These are phyloP conservation scores for Phaeosphaeria sp. DNA, from an alignment of 2,329 filamentous ascomycete species.

Conservation along the genomic window DNA sequence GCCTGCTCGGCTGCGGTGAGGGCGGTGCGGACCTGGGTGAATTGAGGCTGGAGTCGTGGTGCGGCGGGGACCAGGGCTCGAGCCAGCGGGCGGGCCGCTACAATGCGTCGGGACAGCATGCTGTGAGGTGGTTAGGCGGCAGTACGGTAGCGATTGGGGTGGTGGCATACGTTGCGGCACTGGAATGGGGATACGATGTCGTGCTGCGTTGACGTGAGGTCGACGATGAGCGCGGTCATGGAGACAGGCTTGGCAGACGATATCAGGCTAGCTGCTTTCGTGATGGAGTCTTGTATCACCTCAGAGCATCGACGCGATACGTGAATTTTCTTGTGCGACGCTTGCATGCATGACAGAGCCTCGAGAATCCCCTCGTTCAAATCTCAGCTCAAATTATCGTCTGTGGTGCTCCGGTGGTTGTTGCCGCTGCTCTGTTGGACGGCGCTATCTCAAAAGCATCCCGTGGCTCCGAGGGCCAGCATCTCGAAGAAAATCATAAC, in stretches of 20 bases:
- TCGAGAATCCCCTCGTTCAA: neutral
- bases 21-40: conserved; percentile 47
- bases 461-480: conserved; percentile 2
- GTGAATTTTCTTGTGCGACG: conserved; percentile 1
- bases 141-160: conserved; percentile 13
- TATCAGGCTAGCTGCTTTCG: neutral
- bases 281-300: neutral
- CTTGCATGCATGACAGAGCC: neutral
- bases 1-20: conserved; percentile 43
- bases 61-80: conserved; percentile 42
- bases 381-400: neutral
- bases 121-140: conserved; percentile 51
- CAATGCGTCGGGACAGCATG: conserved; percentile 54
- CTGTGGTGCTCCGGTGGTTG: neutral
- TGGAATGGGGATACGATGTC: conserved; percentile 25
- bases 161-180: conserved; percentile 38
- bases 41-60: conserved; percentile 36
- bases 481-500: conserved; percentile 27
- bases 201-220: conserved; percentile 30
- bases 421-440: conserved; percentile 1
- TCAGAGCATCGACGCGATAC: conserved; percentile 13
- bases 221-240: conserved; percentile 35
- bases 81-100: conserved; percentile 50
- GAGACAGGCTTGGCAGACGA: neutral
- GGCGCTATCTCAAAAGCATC: conserved; percentile 4